Base-by-base conservation (phyloP, 2,329 filamentous ascomycete genomes). In the Furcasterigmium furcatum region DNA sequence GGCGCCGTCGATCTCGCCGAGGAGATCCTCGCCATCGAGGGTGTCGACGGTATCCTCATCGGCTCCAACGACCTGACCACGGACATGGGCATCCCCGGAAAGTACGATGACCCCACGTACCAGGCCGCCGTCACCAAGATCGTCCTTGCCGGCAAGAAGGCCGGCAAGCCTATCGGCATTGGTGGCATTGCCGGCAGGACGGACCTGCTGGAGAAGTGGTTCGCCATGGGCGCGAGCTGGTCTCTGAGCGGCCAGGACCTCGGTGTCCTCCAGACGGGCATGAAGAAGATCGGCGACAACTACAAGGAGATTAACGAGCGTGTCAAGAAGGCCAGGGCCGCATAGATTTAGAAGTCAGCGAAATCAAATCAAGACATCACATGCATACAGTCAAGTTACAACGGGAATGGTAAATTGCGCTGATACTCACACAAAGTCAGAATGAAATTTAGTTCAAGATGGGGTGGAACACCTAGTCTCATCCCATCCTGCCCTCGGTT, bases 31-130 rank as follows among this genome's bases (percentile, higher is more conserved):
- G 65, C 66, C 1, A 48, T 71, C 5, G 56, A 69, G 0, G 68
- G 69, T 1, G 70, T 73, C 4, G 71, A 74, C 47, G 63, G 57
- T 1, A 52, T 74, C 1, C 55, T 74, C 3, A 63, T 73, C 18
- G 70, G 71, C 6, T 66, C 68, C 2, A 73, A 73, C 41, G 71
- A 73, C 46, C 52, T 73, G 41, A 66, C 58, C 18, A 62, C 65
- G 1, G 70, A 73, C 35, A 60, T 73, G 56, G 70, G 69, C 0
- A 70, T 69, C 27, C 67, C 66, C 0, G 67, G 67, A 2, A 55
- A 70, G 30, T 70, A 66, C 48, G 66, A 70, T 24, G 62, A 65
- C 49, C 52, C 59, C 2, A 32, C 64, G 2, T 60, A 64, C 32
- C 42, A 57, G 32, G 46, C 62, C 9, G 49, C 59, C 1, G 57